Evolutionary conservation across 2,329 filamentous ascomycete genomes (phyloP), one percentile per base, ranked within the genome.

Genomic region (Monosporascus sp.): DNA sequence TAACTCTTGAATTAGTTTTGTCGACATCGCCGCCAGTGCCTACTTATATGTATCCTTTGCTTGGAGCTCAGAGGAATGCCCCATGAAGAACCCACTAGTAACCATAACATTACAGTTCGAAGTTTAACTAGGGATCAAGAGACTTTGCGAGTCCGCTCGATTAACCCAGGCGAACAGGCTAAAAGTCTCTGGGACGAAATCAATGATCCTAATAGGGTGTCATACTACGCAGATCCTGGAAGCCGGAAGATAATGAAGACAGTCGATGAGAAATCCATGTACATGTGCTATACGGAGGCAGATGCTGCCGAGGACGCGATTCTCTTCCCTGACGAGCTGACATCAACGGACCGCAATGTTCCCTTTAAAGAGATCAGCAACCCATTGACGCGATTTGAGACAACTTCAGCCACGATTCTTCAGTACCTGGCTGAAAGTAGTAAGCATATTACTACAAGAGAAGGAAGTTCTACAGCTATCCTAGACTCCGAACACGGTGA

Each of bases 291-390:
- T 46, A 67, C 58, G 27, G 62, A 67, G 25, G 57, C 61, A 6
- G 61, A 68, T 39, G 60, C 53, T 8, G 65, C 56, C 5, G 65
- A 68, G 52, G 64, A 67, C 38, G 48, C 58, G 18, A 50, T 66
- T 5, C 55, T 62, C 6, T 64, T 64, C 51, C 56, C 56, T n/a
- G 54, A 60, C 17, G 61, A 63, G 47, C 35, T 61, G 6, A 46
- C 51, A 8, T 56, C 58, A 7, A 52, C 52, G 7, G 55, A 60
- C 39, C 55, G 51, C 6, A 50, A 62, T 35, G 57, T 62, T 4
- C 59, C 58, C n/a, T 66, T 64, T 49, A 65, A 53, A 25, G 63
- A 65, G 47, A 58, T 67, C 8, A 59, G 48, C 45, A 67, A 67
- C 54, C 54, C 65, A 11, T 49, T 63, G 17, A 62, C 59, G 17